Base-by-base conservation (phyloP, 768 basidiomycete species). In the Myochromella boudieri region DNA sequence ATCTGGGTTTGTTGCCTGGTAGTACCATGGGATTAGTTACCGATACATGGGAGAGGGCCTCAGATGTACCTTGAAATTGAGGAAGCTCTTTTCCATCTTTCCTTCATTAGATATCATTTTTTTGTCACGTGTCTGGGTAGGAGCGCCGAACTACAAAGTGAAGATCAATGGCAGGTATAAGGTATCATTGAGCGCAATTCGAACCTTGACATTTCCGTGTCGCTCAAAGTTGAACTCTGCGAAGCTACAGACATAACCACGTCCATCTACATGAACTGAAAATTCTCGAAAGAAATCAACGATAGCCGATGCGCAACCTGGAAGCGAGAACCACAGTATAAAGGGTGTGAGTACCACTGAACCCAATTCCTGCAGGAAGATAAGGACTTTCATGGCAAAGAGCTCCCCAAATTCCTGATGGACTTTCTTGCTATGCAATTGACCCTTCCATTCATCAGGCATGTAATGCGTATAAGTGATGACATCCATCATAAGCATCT, bases 221-320 rank as follows among this genome's bases (percentile, higher is more conserved):
- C 93, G 71, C 69, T 93, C 85, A 64, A 99, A 98, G 64, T 98
- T 95, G 63, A 99, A 99, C 49, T 95, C 95, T 3, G 97, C 97
- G 65, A 98, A 99, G 46, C 91, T 94, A 61, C 97, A 98, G 15
- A 99, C 90, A 59, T 97, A 95, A 4, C 97, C 97, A 2, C 97
- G 78, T 0, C 95, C 92, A 49, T 97, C 95, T 17, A 99, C 87
- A 64, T 98, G 95, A 1, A 99, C 87, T 0, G 93, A 88, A 62
- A 97, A 99, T 65, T 98, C 95, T 25, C 95, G 83, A 80, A 99
- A 98, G 63, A 99, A 98, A 62, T 99, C 97, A 51, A 99, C 80
- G 55, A 98, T 88, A 0, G 85, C 86, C 7, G 90, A 87, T 1
- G 95, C 90, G 62, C 93, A 97, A 1, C 71, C 71, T 0, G 97